Base-by-base conservation (phyloP, 176 grass and related monocot genomes). In the Oryza meyeriana region DNA sequence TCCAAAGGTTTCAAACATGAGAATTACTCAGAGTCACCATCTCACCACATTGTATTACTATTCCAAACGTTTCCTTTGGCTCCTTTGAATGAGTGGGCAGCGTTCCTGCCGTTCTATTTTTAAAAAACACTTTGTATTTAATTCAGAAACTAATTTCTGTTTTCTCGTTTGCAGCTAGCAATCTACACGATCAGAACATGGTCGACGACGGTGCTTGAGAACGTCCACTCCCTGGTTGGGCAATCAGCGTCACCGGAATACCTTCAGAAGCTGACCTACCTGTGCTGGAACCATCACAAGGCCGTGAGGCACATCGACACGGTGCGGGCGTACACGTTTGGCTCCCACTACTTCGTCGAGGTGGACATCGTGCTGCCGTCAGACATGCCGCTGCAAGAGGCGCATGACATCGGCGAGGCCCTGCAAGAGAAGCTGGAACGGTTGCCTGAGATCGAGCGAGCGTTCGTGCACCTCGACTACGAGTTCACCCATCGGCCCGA, bases 261-360 rank as follows among this genome's bases (percentile, higher is more conserved):
- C 83, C 89, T 99, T 11, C 96, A 99, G 89, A 99, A 95, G 75
- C 82, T 99, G 16, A 99, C 96, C 24, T 99, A 95, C 77, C 85
- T 99, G 20, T 94, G 93, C 75, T 99, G 96, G 93, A 99, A 99
- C 85, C 96, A 99, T 85, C 96, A 99, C 77, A 95, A 90, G 79
- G 91, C 96, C 45, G 87, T 99, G 62, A 79, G 93, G 48, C 96
- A 99, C 69, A 95, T 99, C 20, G 96, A 99, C 83, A 99, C 96
- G 0, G 96, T 99, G 58, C 89, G 96, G 1, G 96, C 96, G 2
- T 99, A 99, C 85, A 99, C 96, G 45, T 99, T 95, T 20, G 96
- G 96, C 41, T 99, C 93, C 29, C 96, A 95, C 76, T 99, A 95
- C 87, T 94, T 99, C 34, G 96, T 94, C 24, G 96, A 99, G 69